Percentiles rank a stretch among this genome's conserved stretches.
Conservation (phyloP, 768 basidiomycete species). For the Trametes cinnabarina region DNA sequence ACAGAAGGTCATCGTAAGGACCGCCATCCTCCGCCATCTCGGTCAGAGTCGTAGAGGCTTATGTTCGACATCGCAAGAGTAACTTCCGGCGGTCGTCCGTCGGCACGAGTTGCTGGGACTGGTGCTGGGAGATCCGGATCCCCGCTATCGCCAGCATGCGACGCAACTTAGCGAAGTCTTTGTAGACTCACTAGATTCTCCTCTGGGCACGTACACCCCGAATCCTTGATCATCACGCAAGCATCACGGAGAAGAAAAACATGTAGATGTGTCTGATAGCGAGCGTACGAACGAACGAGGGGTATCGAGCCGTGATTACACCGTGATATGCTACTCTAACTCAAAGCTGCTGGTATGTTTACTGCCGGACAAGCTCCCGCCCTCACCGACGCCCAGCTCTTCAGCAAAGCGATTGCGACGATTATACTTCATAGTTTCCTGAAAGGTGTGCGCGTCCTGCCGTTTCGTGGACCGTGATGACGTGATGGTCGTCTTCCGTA, state of each 20-base stretch:
- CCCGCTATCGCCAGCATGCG: too few species aligned
- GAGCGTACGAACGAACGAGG: conserved; percentile 4
- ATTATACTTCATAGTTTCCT: not conserved
- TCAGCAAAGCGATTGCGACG: not conserved
- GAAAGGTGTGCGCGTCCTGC: not conserved
- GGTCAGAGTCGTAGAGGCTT: too few species aligned
- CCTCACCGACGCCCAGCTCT: too few species aligned
- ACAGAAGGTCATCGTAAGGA: too few species aligned
- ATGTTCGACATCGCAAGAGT: too few species aligned
- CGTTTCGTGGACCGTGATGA: conserved; percentile 3
- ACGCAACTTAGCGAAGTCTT: too few species aligned
- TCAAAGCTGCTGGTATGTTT: not conserved
- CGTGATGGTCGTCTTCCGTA: not conserved
- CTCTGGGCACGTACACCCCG: too few species aligned
- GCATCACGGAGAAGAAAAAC: not conserved
- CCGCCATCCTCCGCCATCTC: too few species aligned
- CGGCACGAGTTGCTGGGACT: too few species aligned
- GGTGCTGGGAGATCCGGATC: too few species aligned
- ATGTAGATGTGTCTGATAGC: not conserved
- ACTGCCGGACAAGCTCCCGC: not conserved
- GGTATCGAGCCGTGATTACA: conserved; percentile 8
- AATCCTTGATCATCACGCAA: not conserved
- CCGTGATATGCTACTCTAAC: conserved; percentile 8
- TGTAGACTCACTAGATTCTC: too few species aligned
- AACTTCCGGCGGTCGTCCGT: too few species aligned